Evolutionary conservation across 805 yeast genomes (phyloP), one percentile per base, ranked within the genome.

Genomic region (Naumovozyma castellii): DNA sequence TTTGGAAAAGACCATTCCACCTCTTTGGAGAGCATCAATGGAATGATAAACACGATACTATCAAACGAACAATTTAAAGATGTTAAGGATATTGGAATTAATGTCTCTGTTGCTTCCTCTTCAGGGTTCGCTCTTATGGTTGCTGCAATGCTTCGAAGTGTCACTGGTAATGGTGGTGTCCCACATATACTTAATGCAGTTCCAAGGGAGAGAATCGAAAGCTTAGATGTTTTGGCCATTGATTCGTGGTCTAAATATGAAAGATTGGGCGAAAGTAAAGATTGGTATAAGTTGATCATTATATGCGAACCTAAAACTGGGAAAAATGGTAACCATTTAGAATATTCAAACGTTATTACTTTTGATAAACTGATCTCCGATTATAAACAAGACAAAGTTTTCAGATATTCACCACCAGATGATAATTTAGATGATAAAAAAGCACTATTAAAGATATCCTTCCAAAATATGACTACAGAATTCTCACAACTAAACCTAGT

Each of bases 401-500:
- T 56, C 47, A 51, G 52, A 14, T 66, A 66, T 37, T 40, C 41
- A 36, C 50, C 59, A 33, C 53, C 56, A 15, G 60, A 65, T 50
- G 46, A 53, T 36, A 46, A 67, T 3, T 59, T 64, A 32, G 67
- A 68, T 18, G 51, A 57, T 25, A 68, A 69, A 9, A 34, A 59
- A 4, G 54, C 66, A n/a, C 49, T 54, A 12, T 44, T 60, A 18
- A 48, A 46, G 10, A 44, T 55, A 4, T 50, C 58, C 1, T 44
- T 49, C 9, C 41, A 38, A 28, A 45, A 52, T 13, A 47, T 48
- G 9, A 50, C 62, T 1, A 57, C 62, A 1, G 48, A 61, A 10
- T 76, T 70, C 48, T 68, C 75, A 3, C 80, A 76, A 41, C 61
- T 69, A 42, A 73, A 74, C 45, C 54, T 76, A 32, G 71, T 75